Evolutionary conservation across 768 basidiomycete species (phyloP).

Genomic region (Suillus discolor): DNA sequence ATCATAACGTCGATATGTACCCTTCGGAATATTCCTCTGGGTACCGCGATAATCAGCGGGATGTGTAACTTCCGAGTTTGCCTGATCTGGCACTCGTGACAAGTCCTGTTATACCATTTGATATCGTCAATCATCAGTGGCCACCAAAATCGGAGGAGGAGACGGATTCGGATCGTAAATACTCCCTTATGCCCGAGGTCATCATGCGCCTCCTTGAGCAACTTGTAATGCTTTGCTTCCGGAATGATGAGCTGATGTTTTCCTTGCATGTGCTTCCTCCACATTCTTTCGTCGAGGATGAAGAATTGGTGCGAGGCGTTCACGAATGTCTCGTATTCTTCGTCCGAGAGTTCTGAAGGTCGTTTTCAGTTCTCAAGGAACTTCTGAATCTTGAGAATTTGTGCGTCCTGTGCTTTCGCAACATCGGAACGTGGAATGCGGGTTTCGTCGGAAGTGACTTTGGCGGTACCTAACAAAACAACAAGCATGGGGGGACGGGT

Average conservation of each 20-base stretch:
- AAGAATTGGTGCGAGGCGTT: accelerated
- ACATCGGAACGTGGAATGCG: too few relatives aligned
- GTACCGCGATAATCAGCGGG: not conserved
- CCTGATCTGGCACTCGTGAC: not conserved
- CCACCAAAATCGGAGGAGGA: slow-evolving; percentile 3
- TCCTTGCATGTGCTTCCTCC: not conserved
- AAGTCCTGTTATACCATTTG: not conserved
- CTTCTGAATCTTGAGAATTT: accelerated
- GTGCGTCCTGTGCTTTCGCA: too few relatives aligned
- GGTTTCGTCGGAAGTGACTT: accelerated
- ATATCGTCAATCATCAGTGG: not conserved
- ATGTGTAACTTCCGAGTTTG: not conserved
- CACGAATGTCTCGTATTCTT: too few relatives aligned
- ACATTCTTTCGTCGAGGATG: accelerated
- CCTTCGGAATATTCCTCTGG: accelerated
- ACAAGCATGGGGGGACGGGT: accelerated
- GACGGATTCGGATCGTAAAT: not conserved
- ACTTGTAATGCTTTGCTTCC: not conserved
- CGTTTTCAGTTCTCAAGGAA: too few relatives aligned
- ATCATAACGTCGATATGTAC: not conserved
- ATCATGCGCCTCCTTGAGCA: not conserved
- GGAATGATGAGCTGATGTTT: not conserved
- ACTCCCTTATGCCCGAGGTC: slow-evolving; percentile 11
- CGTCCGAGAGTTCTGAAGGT: too few relatives aligned
- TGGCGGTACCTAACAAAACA: not conserved